Conservation (phyloP, 352 stramenopile species). For the Hyaloperonospora brassicae region DNA sequence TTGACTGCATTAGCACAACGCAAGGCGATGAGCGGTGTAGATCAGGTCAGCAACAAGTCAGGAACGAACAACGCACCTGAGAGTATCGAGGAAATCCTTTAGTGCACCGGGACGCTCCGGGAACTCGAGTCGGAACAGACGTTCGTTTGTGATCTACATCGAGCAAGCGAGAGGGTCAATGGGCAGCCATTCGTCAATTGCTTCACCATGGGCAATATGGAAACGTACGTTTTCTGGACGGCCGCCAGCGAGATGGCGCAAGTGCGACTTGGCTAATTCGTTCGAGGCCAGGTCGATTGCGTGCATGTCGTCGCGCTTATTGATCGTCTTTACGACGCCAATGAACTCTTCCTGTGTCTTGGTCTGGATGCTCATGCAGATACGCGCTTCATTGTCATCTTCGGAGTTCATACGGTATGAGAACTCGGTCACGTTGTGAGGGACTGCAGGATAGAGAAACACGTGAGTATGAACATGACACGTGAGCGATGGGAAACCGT, state of each 20-base stretch:
- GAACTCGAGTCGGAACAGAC: conserved; percentile 95
- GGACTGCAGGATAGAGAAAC: conserved; percentile 28
- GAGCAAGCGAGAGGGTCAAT: neutral
- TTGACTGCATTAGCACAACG: conserved; percentile 19
- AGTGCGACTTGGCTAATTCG: conserved; percentile 93
- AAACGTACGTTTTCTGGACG: conserved; percentile 54
- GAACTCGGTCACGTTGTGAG: conserved; percentile 93
- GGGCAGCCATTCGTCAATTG: neutral
- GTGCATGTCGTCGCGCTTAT: conserved; percentile 72
- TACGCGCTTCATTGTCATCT: conserved; percentile 72
- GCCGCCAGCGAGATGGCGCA: conserved; percentile 93
- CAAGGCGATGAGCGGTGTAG: neutral
- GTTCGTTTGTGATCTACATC: conserved; percentile 78
- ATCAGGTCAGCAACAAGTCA: neutral
- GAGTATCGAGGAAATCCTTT: conserved; percentile 89
- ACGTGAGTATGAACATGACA: neutral
- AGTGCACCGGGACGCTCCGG: conserved; percentile 87
- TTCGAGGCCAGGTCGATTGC: conserved; percentile 92
- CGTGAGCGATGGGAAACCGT: conserved; percentile 1
- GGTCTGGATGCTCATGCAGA: conserved; percentile 95
- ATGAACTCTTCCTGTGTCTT: conserved; percentile 57
- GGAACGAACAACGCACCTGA: conserved; percentile 37
- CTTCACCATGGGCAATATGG: neutral
- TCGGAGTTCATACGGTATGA: conserved; percentile 90
- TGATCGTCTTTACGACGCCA: conserved; percentile 60